Conservation (phyloP, 805 yeast species). For the Suhomyces sp. region DNA sequence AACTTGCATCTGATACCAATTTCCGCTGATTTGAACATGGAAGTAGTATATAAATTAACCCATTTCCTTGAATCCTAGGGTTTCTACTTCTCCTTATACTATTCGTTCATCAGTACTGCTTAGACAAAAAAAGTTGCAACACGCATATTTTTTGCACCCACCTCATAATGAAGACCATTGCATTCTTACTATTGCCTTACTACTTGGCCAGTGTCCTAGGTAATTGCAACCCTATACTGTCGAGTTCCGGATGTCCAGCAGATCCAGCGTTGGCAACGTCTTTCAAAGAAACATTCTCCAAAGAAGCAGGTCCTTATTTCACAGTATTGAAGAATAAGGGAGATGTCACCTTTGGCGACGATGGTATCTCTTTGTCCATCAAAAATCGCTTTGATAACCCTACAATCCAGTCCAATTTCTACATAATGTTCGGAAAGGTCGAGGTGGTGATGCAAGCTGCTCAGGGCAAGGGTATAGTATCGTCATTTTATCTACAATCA, state of each 20-base stretch:
- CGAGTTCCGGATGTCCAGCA: slow-evolving; percentile 22
- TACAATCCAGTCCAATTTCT: slow-evolving; percentile 70
- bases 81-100: no score
- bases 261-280: slow-evolving; percentile 30
- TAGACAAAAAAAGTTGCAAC: no score
- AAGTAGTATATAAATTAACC: no score
- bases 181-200: slow-evolving; percentile 1
- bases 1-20: no score
- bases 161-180: neutral
- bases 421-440: slow-evolving; percentile 85
- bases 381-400: slow-evolving; percentile 73
- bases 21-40: no score
- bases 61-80: no score
- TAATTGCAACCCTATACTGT: slow-evolving; percentile 30
- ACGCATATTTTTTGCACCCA: slow-evolving; percentile 2
- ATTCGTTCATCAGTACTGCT: no score
- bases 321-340: slow-evolving; percentile 9
- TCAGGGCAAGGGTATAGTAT: slow-evolving; percentile 73
- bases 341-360: slow-evolving; percentile 24
- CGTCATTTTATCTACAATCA: slow-evolving; percentile 74
- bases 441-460: slow-evolving; percentile 74
- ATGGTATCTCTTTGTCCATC: slow-evolving; percentile 64
- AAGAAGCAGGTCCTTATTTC: slow-evolving; percentile 9
- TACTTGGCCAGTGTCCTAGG: slow-evolving; percentile 7
- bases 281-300: slow-evolving; percentile 27